Percentiles rank a stretch among this genome's conserved stretches.
Evolutionary conservation across 1,139 yeast genomes (phyloP).

Genomic region (Pichia sp.): DNA sequence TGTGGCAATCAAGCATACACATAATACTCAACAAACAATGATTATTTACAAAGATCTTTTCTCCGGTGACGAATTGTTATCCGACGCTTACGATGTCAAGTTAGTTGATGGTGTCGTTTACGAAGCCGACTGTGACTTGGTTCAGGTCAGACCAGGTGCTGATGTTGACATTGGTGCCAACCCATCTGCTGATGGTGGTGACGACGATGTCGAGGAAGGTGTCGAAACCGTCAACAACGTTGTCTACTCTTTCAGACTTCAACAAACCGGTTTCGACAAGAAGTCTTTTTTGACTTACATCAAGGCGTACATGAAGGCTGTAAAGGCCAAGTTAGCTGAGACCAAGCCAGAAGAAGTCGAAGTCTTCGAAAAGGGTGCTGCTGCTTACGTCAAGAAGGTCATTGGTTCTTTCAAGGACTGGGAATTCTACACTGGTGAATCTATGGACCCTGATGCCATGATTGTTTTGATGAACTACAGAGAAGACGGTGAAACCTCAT

Average conservation of each 20-base stretch:
- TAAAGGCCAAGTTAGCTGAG: slow-evolving; percentile 87
- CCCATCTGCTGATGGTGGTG: slow-evolving; percentile 98
- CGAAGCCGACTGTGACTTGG: slow-evolving; percentile 96
- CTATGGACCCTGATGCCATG: slow-evolving; percentile 99
- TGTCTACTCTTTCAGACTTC: slow-evolving; percentile 97
- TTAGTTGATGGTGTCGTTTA: slow-evolving; percentile 84
- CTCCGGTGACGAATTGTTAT: slow-evolving; percentile 93
- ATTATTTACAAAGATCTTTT: slow-evolving; percentile 61
- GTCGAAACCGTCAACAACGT: slow-evolving; percentile 92
- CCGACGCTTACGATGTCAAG: slow-evolving; percentile 92
- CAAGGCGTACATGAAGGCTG: slow-evolving; percentile 97
- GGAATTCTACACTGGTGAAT: slow-evolving; percentile 99
- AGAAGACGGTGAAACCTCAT: slow-evolving; percentile 99
- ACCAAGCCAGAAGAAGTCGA: slow-evolving; percentile 79
- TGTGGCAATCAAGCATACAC: not conserved
- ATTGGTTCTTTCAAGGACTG: slow-evolving; percentile 93
- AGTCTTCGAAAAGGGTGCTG: slow-evolving; percentile 94
- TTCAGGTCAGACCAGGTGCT: slow-evolving; percentile 75
- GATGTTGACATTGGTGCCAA: slow-evolving; percentile 98
- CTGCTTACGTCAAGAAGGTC: slow-evolving; percentile 91
- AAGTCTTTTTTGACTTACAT: slow-evolving; percentile 93
- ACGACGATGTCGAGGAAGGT: slow-evolving; percentile 76
- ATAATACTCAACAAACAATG: slow-evolving; percentile 21
- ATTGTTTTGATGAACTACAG: slow-evolving; percentile 97
- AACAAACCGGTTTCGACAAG: slow-evolving; percentile 93